Evolutionary conservation across 768 basidiomycete species (phyloP).

Genomic region (Kwoniella dendrophila): DNA sequence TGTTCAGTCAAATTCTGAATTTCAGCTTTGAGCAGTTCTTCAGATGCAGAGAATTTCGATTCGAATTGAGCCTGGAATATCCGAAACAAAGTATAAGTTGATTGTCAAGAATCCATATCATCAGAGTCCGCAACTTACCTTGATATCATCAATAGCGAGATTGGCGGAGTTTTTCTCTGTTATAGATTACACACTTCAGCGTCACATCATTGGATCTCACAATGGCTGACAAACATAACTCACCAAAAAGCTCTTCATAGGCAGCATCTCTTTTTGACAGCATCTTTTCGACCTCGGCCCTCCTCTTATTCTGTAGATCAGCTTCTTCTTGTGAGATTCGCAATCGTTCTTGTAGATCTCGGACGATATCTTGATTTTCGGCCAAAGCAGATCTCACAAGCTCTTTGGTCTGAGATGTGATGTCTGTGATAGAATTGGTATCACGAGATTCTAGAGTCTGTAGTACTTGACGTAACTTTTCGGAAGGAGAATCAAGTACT

Average conservation of each 20-base stretch:
- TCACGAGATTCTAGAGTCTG: slow-evolving; percentile 32
- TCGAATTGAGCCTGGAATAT: slow-evolving; percentile 92
- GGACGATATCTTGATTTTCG: slow-evolving; percentile 80
- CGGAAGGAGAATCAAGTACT: slow-evolving; percentile 34
- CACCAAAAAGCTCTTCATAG: slow-evolving; percentile 94
- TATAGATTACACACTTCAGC: neutral
- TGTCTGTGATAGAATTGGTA: slow-evolving; percentile 62
- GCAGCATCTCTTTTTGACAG: slow-evolving; percentile 81
- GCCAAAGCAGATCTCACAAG: slow-evolving; percentile 82
- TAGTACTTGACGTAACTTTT: slow-evolving; percentile 47
- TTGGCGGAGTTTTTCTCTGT: slow-evolving; percentile 39
- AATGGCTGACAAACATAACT: slow-evolving; percentile 43
- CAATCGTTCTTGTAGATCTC: slow-evolving; percentile 86
- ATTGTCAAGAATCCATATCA: too few relatives aligned
- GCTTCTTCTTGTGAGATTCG: slow-evolving; percentile 90
- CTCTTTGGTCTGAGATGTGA: slow-evolving; percentile 47
- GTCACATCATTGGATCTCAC: neutral
- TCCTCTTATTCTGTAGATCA: slow-evolving; percentile 75
- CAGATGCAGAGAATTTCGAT: slow-evolving; percentile 86
- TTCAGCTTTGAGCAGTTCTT: slow-evolving; percentile 84
- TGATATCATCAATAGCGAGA: slow-evolving; percentile 85
- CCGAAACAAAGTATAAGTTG: too few relatives aligned
- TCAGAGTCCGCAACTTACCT: slow-evolving; percentile 62
- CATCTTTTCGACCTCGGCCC: slow-evolving; percentile 82
- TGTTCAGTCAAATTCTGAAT: slow-evolving; percentile 85